phyloP scores from a whole-genome alignment of 2,329 filamentous ascomycete genomes.

The Falciphora oryzae region DNA sequence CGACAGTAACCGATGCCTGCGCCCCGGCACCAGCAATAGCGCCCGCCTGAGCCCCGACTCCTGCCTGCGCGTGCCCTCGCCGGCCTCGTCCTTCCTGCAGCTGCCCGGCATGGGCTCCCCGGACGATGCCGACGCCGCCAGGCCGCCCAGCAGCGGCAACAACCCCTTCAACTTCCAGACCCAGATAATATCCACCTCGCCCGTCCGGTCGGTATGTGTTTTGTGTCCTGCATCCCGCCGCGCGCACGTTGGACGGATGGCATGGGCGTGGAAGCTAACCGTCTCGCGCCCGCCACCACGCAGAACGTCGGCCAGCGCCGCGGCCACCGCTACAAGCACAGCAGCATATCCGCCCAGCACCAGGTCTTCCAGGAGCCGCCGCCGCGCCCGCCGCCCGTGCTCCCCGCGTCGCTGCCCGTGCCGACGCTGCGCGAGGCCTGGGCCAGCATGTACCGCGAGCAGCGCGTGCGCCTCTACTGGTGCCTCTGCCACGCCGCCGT shows the following conservation, averaged over 20 bases:
- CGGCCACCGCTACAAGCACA: conserved; percentile 97
- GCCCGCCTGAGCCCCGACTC: conserved; percentile 23
- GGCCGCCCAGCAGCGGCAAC: conserved; percentile 23
- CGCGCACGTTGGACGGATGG: background rate
- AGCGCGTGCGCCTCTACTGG: conserved; percentile 80
- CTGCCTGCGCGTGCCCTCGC: conserved; percentile 20
- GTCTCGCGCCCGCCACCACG: conserved; percentile 11
- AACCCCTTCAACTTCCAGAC: conserved; percentile 96
- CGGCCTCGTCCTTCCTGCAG: conserved; percentile 15
- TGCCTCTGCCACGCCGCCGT: conserved; percentile 82
- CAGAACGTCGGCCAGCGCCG: conserved; percentile 86
- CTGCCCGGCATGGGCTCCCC: conserved; percentile 30
- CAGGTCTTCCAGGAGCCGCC: conserved; percentile 95
- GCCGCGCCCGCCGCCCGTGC: conserved; percentile 74
- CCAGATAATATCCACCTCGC: conserved; percentile 66
- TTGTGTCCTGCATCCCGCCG: background rate
- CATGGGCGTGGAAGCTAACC: background rate
- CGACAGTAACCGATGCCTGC: background rate
- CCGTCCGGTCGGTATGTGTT: conserved; percentile 66
- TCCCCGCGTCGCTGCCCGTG: conserved; percentile 87
- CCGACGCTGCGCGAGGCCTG: conserved; percentile 86
- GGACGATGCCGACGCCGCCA: conserved; percentile 16
- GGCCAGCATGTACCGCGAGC: conserved; percentile 82
- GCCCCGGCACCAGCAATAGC: background rate
- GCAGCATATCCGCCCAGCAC: conserved; percentile 79